These are phyloP conservation scores for Hypoxylon rickii DNA, from an alignment of 495 filamentous ascomycete genomes.

Conservation along the genomic window DNA sequence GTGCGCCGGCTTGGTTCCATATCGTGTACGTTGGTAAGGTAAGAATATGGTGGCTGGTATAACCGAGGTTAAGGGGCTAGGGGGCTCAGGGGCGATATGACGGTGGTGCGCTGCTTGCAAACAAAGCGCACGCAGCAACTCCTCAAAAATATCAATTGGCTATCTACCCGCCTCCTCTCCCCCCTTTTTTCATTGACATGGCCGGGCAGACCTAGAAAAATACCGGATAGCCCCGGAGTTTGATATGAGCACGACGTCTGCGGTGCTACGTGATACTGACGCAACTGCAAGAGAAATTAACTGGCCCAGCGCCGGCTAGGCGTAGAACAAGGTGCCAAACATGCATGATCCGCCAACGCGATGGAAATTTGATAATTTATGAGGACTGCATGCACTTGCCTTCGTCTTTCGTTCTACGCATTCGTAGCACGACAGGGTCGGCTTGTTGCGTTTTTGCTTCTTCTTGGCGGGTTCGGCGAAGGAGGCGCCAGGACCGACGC, in stretches of 20 bases:
- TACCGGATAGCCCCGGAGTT: not conserved
- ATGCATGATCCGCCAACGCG: too few relatives aligned
- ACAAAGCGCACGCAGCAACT: not conserved
- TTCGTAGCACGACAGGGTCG: constrained; percentile 71
- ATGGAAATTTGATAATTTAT: too few relatives aligned
- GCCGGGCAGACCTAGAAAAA: not conserved
- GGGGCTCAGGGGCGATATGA: not conserved
- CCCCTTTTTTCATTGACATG: not conserved
- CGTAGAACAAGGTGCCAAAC: constrained; percentile 8
- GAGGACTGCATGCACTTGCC: constrained; percentile 49
- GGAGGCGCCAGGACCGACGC: constrained; percentile 37
- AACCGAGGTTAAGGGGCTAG: not conserved
- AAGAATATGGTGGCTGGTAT: too few relatives aligned
- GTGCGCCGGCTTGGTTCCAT: not conserved
- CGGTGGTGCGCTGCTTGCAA: not conserved
- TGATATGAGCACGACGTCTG: not conserved
- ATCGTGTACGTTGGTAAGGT: not conserved
- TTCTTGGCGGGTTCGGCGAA: constrained; percentile 52
- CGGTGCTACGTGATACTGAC: constrained; percentile 49
- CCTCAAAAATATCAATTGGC: not conserved
- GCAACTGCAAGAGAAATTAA: constrained; percentile 22
- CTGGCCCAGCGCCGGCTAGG: constrained; percentile 23
- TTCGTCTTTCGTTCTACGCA: constrained; percentile 75
- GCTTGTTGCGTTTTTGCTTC: constrained; percentile 77
- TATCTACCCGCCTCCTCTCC: not conserved